Conservation (phyloP, 1,139 yeast genomes). For the Taphrina betulina region DNA sequence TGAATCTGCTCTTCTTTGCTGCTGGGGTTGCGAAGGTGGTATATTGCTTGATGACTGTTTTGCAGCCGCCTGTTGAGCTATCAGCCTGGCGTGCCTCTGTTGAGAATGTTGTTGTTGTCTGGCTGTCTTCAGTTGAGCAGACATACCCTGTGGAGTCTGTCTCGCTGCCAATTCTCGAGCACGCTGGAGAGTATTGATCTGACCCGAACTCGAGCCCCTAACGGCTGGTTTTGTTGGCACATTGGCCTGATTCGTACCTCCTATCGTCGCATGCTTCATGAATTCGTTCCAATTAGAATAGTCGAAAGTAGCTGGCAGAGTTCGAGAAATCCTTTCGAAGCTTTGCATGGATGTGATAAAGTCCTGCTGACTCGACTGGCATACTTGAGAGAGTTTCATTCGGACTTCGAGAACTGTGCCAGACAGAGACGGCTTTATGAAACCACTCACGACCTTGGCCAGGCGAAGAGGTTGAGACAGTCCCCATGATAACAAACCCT, state of each 20-base stretch:
- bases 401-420: constrained; percentile 17
- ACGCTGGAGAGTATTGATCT: constrained; percentile 12
- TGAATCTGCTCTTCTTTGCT: constrained; percentile 4
- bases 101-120: constrained; percentile 20
- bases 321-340: constrained; percentile 21
- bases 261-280: constrained; percentile 19
- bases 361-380: constrained; percentile 23
- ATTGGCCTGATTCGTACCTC: background rate
- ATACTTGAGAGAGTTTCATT: constrained; percentile 14
- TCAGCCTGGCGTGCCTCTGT: constrained; percentile 21
- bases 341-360: constrained; percentile 20
- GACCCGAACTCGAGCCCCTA: background rate
- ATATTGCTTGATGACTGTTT: constrained; percentile 12
- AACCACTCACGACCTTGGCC: constrained; percentile 13
- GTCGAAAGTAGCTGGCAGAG: constrained; percentile 20
- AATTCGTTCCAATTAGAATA: constrained; percentile 21
- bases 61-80: constrained; percentile 28
- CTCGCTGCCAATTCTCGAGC: constrained; percentile 28
- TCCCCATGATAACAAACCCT: constrained; percentile 27
- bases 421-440: constrained; percentile 3
- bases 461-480: constrained; percentile 6
- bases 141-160: constrained; percentile 24
- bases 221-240: background rate
- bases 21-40: background rate
- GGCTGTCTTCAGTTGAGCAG: constrained; percentile 23